Evolutionary conservation across 306 rosid genomes (phyloP).

Genomic region (Lathyrus tuberosus): DNA sequence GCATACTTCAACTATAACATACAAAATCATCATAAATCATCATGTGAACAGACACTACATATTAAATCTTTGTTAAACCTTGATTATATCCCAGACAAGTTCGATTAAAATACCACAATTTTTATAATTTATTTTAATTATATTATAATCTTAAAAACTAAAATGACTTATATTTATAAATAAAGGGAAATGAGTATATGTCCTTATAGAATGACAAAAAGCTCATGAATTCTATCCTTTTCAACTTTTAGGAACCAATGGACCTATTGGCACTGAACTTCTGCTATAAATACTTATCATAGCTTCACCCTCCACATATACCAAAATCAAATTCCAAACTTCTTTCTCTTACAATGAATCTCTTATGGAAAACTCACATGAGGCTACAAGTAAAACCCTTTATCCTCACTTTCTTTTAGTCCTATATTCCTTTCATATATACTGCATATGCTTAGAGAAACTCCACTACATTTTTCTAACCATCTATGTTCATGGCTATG

Average conservation of each 20-base stretch:
- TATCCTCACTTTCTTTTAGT: slow-evolving; percentile 22
- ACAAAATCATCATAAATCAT: too few species aligned
- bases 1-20: too few species aligned
- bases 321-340: slow-evolving; percentile 27
- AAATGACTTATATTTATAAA: too few species aligned
- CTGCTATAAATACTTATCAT: slow-evolving; percentile 42
- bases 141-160: too few species aligned
- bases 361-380: slow-evolving; percentile 37
- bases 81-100: too few species aligned
- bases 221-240: neutral
- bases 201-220: slow-evolving; percentile 8
- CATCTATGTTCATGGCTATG: slow-evolving; percentile 20
- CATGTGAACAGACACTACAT: too few species aligned
- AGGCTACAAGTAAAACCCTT: slow-evolving; percentile 36
- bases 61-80: too few species aligned
- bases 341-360: slow-evolving; percentile 38
- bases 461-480: neutral
- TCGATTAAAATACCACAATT: too few species aligned
- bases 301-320: slow-evolving; percentile 24
- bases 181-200: neutral
- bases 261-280: slow-evolving; percentile 23
- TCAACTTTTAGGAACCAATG: slow-evolving; percentile 27
- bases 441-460: neutral
- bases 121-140: too few species aligned
- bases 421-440: too few species aligned